These are phyloP conservation scores for Debaryomycetaceae sp. DNA, from an alignment of 1,139 yeast species.

Conservation along the genomic window DNA sequence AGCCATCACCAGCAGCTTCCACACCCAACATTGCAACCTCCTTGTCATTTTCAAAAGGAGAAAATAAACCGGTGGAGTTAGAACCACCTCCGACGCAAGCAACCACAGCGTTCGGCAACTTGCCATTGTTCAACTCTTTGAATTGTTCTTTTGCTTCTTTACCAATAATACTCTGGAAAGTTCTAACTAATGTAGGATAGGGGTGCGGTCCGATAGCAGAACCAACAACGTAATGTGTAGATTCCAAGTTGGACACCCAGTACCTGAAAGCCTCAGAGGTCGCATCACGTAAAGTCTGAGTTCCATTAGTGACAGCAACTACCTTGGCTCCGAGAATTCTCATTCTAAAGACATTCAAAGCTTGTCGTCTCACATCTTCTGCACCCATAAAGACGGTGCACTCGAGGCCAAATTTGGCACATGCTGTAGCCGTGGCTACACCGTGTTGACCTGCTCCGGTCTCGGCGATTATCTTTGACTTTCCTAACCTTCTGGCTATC, in stretches of 20 bases:
- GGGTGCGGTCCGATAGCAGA: constrained; percentile 99
- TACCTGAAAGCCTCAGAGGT: constrained; percentile 93
- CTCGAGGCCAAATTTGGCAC: constrained; percentile 94
- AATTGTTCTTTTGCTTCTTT: constrained; percentile 91
- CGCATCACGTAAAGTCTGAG: constrained; percentile 94
- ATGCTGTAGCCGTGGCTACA: constrained; percentile 98
- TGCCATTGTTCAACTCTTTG: constrained; percentile 69
- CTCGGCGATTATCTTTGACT: constrained; percentile 89
- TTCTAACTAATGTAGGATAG: constrained; percentile 94
- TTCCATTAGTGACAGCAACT: constrained; percentile 89
- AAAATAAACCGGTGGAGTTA: constrained; percentile 92
- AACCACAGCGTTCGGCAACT: constrained; percentile 86
- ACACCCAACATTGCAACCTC: constrained; percentile 84
- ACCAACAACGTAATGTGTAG: constrained; percentile 94
- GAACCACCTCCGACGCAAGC: constrained; percentile 99
- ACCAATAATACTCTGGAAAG: constrained; percentile 97
- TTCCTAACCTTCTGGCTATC: constrained; percentile 89
- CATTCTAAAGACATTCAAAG: constrained; percentile 96
- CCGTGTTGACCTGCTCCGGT: constrained; percentile 99
- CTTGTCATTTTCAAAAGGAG: constrained; percentile 82
- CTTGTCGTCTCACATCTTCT: constrained; percentile 98
- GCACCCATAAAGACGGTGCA: constrained; percentile 99
- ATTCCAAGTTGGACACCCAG: constrained; percentile 86
- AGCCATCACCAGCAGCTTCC: constrained; percentile 98
- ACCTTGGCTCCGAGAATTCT: constrained; percentile 94